Evolutionary conservation across 805 yeast species (phyloP).

Genomic region (Ogataea salicorniae): DNA sequence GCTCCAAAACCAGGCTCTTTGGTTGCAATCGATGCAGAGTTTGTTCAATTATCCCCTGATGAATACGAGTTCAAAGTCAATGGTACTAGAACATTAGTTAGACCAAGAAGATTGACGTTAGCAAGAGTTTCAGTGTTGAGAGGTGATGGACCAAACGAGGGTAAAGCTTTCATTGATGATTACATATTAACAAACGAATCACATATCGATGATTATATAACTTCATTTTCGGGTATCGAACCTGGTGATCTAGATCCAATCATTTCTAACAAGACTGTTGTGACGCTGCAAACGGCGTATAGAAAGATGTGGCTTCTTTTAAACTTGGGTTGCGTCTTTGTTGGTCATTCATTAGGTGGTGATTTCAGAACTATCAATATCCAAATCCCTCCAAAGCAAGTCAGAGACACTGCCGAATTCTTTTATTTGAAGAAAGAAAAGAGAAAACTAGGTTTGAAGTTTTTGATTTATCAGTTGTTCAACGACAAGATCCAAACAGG

Average conservation of each 20-base stretch:
- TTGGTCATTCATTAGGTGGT: conserved; percentile 89
- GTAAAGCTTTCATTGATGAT: conserved; percentile 87
- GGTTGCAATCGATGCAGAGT: conserved; percentile 95
- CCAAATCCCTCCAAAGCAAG: conserved; percentile 79
- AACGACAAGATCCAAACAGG: conserved; percentile 79
- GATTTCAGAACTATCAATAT: conserved; percentile 93
- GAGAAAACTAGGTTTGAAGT: conserved; percentile 77
- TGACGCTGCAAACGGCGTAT: conserved; percentile 76
- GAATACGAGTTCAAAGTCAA: conserved; percentile 69
- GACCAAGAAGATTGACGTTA: conserved; percentile 70
- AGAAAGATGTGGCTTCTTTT: conserved; percentile 85
- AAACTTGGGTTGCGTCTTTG: conserved; percentile 84
- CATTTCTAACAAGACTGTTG: conserved; percentile 61
- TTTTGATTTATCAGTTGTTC: conserved; percentile 75
- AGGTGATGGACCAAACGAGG: conserved; percentile 62
- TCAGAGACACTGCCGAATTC: conserved; percentile 81
- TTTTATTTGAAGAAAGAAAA: conserved; percentile 71
- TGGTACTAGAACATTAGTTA: conserved; percentile 63
- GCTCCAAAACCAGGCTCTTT: conserved; percentile 72
- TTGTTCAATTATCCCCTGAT: conserved; percentile 77
- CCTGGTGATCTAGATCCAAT: conserved; percentile 81
- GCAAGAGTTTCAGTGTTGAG: conserved; percentile 88
- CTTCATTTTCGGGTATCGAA: conserved; percentile 90
- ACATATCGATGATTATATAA: conserved; percentile 76
- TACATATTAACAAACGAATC: conserved; percentile 66